Conservation (phyloP, 768 basidiomycete species). For the Leccinellum rugosiceps region DNA sequence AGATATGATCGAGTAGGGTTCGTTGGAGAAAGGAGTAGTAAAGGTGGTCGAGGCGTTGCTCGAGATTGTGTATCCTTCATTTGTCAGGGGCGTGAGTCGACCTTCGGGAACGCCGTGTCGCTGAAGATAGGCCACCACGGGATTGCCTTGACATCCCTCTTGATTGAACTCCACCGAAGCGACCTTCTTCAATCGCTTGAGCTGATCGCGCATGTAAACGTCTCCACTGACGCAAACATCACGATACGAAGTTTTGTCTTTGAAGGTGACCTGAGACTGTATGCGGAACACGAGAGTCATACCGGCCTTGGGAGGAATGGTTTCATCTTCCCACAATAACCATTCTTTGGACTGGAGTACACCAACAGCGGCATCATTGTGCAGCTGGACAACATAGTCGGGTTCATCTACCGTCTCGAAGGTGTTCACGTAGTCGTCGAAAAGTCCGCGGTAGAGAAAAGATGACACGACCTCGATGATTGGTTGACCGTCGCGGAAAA, state of each 20-base stretch:
- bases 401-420: conserved; percentile 91
- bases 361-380: conserved; percentile 77
- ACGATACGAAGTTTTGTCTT: conserved; percentile 82
- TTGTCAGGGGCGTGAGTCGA: conserved; percentile 70
- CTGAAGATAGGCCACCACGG: conserved; percentile 88
- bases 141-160: conserved; percentile 89
- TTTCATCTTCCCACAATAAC: conserved; percentile 93
- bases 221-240: conserved; percentile 80
- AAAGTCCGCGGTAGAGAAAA: conserved; percentile 96
- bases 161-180: conserved; percentile 84
- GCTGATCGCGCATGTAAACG: conserved; percentile 82
- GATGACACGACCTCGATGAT: conserved; percentile 93
- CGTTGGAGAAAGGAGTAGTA: conserved; percentile 85
- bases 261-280: conserved; percentile 84
- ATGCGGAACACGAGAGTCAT: conserved; percentile 87
- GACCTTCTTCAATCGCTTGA: conserved; percentile 86
- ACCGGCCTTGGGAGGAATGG: conserved; percentile 72
- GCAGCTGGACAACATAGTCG: conserved; percentile 77
- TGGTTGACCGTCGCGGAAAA: conserved; percentile 70
- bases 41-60: conserved; percentile 62
- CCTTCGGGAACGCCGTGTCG: conserved; percentile 85
- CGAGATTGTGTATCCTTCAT: conserved; percentile 84
- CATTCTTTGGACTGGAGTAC: conserved; percentile 95
- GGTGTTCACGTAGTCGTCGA: conserved; percentile 92
- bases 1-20: conserved; percentile 92